Evolutionary conservation across 768 basidiomycete species (phyloP).

Genomic region (Tulasnella sp.): DNA sequence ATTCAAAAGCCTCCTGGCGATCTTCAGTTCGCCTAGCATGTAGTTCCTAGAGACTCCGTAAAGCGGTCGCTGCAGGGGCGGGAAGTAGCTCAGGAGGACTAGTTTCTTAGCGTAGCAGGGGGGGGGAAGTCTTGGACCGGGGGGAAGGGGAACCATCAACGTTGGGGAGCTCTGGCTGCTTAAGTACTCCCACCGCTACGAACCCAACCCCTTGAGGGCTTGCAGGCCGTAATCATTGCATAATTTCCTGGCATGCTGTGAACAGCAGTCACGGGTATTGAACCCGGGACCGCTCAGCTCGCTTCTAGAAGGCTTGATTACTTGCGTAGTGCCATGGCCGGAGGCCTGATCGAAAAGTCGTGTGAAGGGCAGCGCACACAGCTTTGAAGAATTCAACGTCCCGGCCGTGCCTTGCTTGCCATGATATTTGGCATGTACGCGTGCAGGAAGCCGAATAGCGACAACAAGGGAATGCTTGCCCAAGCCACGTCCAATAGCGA

Average conservation of each 20-base stretch:
- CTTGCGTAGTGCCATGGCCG: background rate
- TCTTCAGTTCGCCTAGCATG: no score
- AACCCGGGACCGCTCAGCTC: background rate
- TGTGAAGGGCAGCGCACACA: background rate
- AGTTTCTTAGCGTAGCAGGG: background rate
- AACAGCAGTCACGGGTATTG: background rate
- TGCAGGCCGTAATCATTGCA: background rate
- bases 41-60: background rate
- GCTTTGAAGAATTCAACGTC: background rate
- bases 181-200: no score
- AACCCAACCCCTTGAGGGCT: background rate
- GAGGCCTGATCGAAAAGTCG: background rate
- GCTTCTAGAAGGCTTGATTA: background rate
- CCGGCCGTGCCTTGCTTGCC: background rate
- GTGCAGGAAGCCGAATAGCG: no score
- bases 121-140: background rate
- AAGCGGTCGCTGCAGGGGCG: background rate
- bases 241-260: background rate
- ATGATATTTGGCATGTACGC: background rate
- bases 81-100: background rate
- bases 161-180: background rate
- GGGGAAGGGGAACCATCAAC: background rate
- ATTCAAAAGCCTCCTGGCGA: no score
- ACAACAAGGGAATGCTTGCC: no score
- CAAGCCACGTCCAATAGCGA: background rate